Evolutionary conservation across 2,329 filamentous ascomycete species (phyloP).

Genomic region (Polytolypa hystricis): DNA sequence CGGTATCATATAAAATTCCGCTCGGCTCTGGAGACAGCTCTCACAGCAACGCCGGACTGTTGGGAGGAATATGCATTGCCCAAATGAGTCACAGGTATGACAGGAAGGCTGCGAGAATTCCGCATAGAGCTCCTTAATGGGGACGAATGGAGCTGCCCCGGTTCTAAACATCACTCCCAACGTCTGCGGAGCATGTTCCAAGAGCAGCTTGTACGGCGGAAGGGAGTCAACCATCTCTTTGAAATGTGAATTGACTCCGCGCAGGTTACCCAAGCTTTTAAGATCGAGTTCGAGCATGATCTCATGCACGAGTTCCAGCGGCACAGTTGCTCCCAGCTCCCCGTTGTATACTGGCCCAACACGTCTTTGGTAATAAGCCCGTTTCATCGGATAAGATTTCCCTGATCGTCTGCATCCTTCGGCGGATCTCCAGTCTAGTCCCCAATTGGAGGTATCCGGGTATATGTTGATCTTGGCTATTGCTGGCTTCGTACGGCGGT

Average conservation of each 20-base stretch:
- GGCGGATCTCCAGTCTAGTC: too few relatives aligned
- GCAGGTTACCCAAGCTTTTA: neutral
- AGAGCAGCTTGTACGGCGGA: neutral
- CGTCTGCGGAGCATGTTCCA: constrained; percentile 2
- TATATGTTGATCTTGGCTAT: too few relatives aligned
- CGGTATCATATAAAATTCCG: neutral
- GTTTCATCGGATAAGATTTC: too few relatives aligned
- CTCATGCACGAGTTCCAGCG: neutral
- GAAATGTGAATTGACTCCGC: neutral
- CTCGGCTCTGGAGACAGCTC: neutral
- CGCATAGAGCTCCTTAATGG: neutral
- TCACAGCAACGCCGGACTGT: neutral
- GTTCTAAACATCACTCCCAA: neutral
- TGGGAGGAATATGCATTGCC: constrained; percentile 1
- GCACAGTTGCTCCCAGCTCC: neutral
- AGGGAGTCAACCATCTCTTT: neutral
- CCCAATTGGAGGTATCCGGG: too few relatives aligned
- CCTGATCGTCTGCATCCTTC: too few relatives aligned
- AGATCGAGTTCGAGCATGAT: constrained; percentile 3
- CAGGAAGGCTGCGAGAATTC: constrained; percentile 1
- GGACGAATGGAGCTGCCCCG: neutral
- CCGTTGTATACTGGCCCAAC: too few relatives aligned
- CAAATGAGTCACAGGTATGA: constrained; percentile 1
- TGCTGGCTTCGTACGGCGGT: too few relatives aligned
- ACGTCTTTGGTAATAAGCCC: too few relatives aligned